phyloP scores from a whole-genome alignment of 768 basidiomycete species.

The Lactifluus pinguis region DNA sequence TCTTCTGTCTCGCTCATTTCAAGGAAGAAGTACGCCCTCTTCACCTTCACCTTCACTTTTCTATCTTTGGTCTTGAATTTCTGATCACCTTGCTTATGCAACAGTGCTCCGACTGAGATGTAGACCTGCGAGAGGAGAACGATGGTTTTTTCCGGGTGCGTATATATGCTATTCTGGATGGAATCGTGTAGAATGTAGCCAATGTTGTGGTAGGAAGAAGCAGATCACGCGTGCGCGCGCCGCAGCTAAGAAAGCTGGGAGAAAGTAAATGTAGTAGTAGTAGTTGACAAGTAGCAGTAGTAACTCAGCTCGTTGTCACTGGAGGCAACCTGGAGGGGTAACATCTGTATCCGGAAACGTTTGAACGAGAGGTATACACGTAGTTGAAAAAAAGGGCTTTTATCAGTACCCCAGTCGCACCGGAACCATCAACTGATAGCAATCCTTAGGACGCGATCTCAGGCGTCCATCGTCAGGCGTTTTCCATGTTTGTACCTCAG shows the following conservation, averaged over 20 bases:
- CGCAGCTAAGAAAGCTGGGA: conserved; percentile 66
- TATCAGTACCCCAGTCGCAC: too few relatives aligned
- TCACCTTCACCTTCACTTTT: conserved; percentile 4
- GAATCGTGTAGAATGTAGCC: conserved; percentile 40
- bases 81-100: too few relatives aligned
- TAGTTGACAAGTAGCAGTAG: conserved; percentile 21
- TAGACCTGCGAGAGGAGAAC: conserved; percentile 77
- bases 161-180: neutral
- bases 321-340: too few relatives aligned
- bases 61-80: neutral
- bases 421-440: too few relatives aligned
- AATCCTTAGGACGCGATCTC: too few relatives aligned
- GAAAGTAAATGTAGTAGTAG: conserved; percentile 27
- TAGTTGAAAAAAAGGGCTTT: too few relatives aligned
- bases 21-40: conserved; percentile 57
- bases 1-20: conserved; percentile 65
- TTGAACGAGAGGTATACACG: too few relatives aligned
- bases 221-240: conserved; percentile 55
- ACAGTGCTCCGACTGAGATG: conserved; percentile 57
- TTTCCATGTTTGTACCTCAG: too few relatives aligned
- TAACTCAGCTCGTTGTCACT: too few relatives aligned
- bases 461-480: too few relatives aligned
- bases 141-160: conserved; percentile 63
- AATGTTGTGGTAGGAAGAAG: conserved; percentile 82
- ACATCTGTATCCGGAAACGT: too few relatives aligned